Evolutionary conservation across 805 yeast genomes (phyloP).

Genomic region (Pichia sporocuriosa): DNA sequence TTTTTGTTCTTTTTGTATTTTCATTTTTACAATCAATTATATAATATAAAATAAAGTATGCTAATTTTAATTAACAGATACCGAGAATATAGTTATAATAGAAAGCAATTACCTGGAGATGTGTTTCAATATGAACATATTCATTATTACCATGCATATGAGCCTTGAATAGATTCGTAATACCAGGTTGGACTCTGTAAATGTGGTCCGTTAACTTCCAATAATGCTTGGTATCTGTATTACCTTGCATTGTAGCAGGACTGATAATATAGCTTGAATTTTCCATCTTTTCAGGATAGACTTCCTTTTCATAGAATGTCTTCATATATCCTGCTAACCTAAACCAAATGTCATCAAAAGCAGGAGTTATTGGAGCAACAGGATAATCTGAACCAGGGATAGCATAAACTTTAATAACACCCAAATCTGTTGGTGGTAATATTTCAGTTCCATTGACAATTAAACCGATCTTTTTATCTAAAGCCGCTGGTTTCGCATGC

Average conservation of each 20-base stretch:
- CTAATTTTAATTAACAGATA: neutral
- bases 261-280: slow-evolving; percentile 33
- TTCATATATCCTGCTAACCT: slow-evolving; percentile 54
- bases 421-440: slow-evolving; percentile 17
- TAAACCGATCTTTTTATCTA: slow-evolving; percentile 31
- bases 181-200: slow-evolving; percentile 52
- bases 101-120: slow-evolving; percentile 47
- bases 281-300: slow-evolving; percentile 22
- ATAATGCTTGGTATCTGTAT: slow-evolving; percentile 63
- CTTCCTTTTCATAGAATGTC: slow-evolving; percentile 52
- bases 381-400: slow-evolving; percentile 21
- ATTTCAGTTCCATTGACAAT: slow-evolving; percentile 32
- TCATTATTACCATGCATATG: slow-evolving; percentile 63
- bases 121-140: slow-evolving; percentile 44
- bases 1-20: too few species aligned
- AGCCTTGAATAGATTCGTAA: slow-evolving; percentile 25
- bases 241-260: slow-evolving; percentile 59
- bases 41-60: neutral
- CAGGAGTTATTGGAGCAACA: slow-evolving; percentile 42
- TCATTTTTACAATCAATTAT: neutral
- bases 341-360: slow-evolving; percentile 42
- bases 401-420: slow-evolving; percentile 19
- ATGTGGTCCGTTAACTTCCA: slow-evolving; percentile 58
- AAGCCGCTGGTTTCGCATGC: slow-evolving; percentile 29
- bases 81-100: slow-evolving; percentile 14